phyloP scores from a whole-genome alignment of 768 basidiomycete species.

The Chalciporus chontae region DNA sequence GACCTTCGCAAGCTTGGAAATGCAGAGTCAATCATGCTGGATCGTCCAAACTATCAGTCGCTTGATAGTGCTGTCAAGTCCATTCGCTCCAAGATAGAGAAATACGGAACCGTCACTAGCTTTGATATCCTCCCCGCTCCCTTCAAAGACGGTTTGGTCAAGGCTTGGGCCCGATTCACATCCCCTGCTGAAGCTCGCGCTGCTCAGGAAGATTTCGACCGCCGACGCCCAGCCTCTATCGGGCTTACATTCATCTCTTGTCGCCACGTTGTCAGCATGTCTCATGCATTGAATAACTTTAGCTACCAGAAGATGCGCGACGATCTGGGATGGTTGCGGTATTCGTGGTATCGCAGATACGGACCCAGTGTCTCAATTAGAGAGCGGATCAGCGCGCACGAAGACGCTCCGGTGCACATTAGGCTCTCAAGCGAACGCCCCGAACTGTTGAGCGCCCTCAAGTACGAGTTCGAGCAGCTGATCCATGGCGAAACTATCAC shows the following conservation, averaged over 20 bases:
- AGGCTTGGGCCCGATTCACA: slow-evolving; percentile 55
- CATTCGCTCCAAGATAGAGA: slow-evolving; percentile 37
- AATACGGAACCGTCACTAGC: slow-evolving; percentile 34
- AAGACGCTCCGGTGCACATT: slow-evolving; percentile 32
- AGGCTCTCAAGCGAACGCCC: slow-evolving; percentile 49
- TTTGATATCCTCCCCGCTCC: slow-evolving; percentile 52
- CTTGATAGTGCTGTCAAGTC: slow-evolving; percentile 34
- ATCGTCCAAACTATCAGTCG: slow-evolving; percentile 43
- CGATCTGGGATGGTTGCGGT: slow-evolving; percentile 47
- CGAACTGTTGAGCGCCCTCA: slow-evolving; percentile 51
- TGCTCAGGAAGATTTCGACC: slow-evolving; percentile 48
- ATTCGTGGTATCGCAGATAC: slow-evolving; percentile 30
- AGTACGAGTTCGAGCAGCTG: slow-evolving; percentile 57
- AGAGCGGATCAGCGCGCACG: slow-evolving; percentile 8
- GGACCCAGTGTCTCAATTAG: slow-evolving; percentile 30
- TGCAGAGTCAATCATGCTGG: slow-evolving; percentile 50
- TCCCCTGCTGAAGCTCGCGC: slow-evolving; percentile 48
- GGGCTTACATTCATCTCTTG: slow-evolving; percentile 48
- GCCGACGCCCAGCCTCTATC: slow-evolving; percentile 40
- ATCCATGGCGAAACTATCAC: slow-evolving; percentile 58
- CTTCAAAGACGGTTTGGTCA: slow-evolving; percentile 45
- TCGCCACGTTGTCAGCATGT: slow-evolving; percentile 50
- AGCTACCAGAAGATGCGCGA: slow-evolving; percentile 38
- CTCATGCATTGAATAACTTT: slow-evolving; percentile 38
- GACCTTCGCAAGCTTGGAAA: slow-evolving; percentile 44